Evolutionary conservation across 345 rosid genomes (phyloP).

Genomic region (Pugionium cornutum): DNA sequence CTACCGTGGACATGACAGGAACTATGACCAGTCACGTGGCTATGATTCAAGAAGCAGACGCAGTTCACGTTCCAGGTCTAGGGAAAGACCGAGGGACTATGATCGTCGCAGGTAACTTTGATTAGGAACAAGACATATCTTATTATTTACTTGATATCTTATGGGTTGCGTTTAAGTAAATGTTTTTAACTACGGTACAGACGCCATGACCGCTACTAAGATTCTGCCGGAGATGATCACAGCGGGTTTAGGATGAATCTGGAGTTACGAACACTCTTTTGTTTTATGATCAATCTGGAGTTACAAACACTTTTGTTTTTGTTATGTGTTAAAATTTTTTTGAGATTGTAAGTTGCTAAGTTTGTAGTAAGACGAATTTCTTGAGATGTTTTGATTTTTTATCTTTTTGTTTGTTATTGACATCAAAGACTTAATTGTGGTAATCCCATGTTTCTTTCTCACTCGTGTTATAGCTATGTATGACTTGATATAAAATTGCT

Average conservation of each 20-base stretch:
- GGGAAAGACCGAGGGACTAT: constrained; percentile 76
- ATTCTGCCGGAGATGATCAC: constrained; percentile 19
- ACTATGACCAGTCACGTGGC: constrained; percentile 65
- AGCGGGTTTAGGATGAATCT: constrained; percentile 9
- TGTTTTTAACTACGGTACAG: constrained; percentile 24
- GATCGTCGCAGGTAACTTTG: constrained; percentile 74
- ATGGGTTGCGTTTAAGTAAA: constrained; percentile 6
- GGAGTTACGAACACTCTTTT: constrained; percentile 1
- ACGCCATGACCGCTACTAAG: constrained; percentile 44
- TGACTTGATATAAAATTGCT: neutral
- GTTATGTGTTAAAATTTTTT: constrained; percentile 18
- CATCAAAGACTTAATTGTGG: constrained; percentile 18
- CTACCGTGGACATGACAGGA: constrained; percentile 54
- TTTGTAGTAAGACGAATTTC: constrained; percentile 24
- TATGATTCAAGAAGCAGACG: constrained; percentile 77
- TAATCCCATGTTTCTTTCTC: constrained; percentile 9
- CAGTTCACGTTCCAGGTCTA: constrained; percentile 84
- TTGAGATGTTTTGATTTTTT: neutral
- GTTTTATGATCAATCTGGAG: constrained; percentile 39
- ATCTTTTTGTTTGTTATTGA: constrained; percentile 11
- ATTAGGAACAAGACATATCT: neutral
- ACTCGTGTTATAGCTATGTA: neutral
- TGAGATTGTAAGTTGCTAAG: constrained; percentile 17
- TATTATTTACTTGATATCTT: neutral
- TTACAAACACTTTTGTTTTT: constrained; percentile 9